These are phyloP conservation scores for Boletellus sp. DNA, from an alignment of 768 basidiomycete genomes.

Conservation along the genomic window DNA sequence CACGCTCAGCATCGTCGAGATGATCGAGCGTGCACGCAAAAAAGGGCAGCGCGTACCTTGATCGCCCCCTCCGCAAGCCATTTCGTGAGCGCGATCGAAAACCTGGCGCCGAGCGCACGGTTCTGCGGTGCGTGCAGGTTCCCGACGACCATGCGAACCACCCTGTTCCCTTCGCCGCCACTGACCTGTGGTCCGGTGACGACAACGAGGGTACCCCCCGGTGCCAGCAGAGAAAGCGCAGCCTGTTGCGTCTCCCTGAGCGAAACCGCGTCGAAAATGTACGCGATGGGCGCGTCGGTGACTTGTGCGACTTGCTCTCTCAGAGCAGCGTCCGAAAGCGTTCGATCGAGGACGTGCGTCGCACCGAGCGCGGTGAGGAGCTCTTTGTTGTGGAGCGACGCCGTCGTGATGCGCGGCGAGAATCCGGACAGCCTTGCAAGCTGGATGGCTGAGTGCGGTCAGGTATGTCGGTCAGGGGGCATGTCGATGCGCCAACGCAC, in stretches of 20 bases:
- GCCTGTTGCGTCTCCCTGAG: slow-evolving; percentile 30
- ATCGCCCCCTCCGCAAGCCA: slow-evolving; percentile 19
- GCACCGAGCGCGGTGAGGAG: slow-evolving; percentile 34
- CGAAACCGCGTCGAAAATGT: slow-evolving; percentile 32
- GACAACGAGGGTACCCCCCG: slow-evolving; percentile 27
- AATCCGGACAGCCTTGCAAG: slow-evolving; percentile 32
- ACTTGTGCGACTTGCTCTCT: slow-evolving; percentile 5
- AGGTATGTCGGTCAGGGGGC: no score
- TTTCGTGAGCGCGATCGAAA: slow-evolving; percentile 6
- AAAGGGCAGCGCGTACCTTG: slow-evolving; percentile 7
- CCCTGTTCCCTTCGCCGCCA: neutral
- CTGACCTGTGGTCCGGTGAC: neutral
- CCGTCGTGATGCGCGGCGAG: slow-evolving; percentile 37
- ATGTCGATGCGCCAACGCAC: slow-evolving; percentile 9
- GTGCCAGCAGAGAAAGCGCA: slow-evolving; percentile 27
- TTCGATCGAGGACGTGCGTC: slow-evolving; percentile 35
- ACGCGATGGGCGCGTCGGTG: slow-evolving; percentile 3
- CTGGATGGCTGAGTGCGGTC: slow-evolving; percentile 25
- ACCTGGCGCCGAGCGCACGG: slow-evolving; percentile 8
- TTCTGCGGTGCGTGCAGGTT: slow-evolving; percentile 2
- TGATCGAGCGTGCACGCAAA: neutral
- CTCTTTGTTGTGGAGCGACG: slow-evolving; percentile 32
- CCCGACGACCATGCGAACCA: slow-evolving; percentile 1
- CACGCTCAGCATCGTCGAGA: neutral
- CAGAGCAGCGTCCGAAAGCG: slow-evolving; percentile 12